Evolutionary conservation across 2,329 filamentous ascomycete genomes (phyloP).

Genomic region (Aspergillus fijiensis): DNA sequence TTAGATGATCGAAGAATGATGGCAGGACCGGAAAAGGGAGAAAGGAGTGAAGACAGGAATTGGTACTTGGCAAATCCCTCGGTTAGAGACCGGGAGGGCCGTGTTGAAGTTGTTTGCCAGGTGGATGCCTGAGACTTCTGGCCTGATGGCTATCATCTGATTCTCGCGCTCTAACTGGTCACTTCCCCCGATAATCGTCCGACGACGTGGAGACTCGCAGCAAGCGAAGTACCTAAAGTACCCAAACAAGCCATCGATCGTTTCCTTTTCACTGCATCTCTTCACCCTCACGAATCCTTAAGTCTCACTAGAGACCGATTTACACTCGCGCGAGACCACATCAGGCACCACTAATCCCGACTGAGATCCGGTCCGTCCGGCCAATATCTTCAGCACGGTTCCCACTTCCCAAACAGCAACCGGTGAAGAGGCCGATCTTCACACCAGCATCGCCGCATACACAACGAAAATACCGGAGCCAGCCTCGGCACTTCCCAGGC

Average conservation of each 20-base stretch:
- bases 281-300: background rate
- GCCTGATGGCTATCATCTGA: constrained; percentile 18
- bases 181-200: constrained; percentile 31
- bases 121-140: background rate
- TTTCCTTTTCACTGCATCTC: background rate
- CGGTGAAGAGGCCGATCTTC: constrained; percentile 4
- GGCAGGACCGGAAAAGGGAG: background rate
- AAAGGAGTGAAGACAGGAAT: background rate
- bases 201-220: constrained; percentile 8
- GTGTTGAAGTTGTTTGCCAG: background rate
- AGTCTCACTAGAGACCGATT: background rate
- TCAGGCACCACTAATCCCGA: background rate
- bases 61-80: background rate
- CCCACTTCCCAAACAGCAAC: background rate
- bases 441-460: background rate
- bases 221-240: background rate
- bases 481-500: background rate
- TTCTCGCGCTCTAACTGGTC: constrained; percentile 23
- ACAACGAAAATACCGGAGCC: background rate
- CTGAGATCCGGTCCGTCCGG: background rate
- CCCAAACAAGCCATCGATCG: background rate
- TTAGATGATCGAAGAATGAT: background rate
- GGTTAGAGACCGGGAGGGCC: background rate
- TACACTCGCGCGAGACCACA: background rate
- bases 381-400: background rate